These are phyloP conservation scores for Scenedesmus sp. DNA, from an alignment of 163 green algal species.

Conservation along the genomic window DNA sequence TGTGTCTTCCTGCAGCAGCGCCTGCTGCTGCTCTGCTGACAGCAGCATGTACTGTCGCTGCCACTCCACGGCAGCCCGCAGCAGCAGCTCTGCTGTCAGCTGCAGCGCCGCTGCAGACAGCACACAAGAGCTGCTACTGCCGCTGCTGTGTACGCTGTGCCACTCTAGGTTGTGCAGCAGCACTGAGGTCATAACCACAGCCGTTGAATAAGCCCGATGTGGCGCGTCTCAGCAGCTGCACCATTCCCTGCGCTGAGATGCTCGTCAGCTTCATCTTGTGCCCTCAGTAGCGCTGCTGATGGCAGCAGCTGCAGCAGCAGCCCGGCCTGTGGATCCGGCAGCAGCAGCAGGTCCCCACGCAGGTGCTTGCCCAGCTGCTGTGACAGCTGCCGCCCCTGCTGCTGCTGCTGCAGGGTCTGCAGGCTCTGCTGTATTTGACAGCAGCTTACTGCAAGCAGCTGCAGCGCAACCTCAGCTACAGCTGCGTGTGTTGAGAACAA, in stretches of 20 bases:
- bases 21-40: background rate
- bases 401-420: background rate
- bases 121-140: background rate
- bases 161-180: no score
- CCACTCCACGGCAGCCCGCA: background rate
- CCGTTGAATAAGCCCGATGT: no score
- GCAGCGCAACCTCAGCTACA: background rate
- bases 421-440: no score
- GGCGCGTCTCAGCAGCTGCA: background rate
- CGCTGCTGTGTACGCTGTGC: background rate
- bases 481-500: no score
- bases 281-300: no score
- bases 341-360: background rate
- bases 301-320: background rate
- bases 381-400: background rate
- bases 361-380: background rate
- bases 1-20: background rate
- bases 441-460: background rate
- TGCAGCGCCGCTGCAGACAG: background rate
- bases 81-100: slow-evolving; percentile 2
- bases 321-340: background rate
- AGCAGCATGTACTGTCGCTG: background rate
- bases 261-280: background rate
- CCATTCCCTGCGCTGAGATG: background rate
- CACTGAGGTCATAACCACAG: no score